Base-by-base conservation (phyloP, 805 yeast genomes). In the Ogataea trehalophila region DNA sequence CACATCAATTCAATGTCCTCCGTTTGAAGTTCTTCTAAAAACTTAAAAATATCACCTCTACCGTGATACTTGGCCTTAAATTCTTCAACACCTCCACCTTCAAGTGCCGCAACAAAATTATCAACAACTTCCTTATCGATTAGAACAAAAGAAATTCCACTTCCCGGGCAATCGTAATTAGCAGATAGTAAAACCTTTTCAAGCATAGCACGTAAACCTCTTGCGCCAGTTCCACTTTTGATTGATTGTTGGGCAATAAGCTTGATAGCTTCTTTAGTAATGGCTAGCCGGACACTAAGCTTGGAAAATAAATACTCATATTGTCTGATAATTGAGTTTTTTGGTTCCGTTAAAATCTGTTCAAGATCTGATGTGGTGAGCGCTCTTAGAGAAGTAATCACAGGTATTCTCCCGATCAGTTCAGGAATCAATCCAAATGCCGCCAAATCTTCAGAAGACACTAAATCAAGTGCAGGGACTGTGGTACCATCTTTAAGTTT, bases 81-180 rank as follows among this genome's bases (percentile, higher is more conserved):
- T 23, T 64, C 64, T 5, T 11, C 34, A 9, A 26, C n/a, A 11
- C 22, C 35, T 2, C 16, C 41, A 6, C 36, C 40, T 3, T 16
- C 29, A 6, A 35, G 42, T n/a, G 40, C 16, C 13, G 40, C 38
- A 23, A 36, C 39, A 22, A 46, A 46, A 22, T 49, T 16, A 17
- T 67, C 62, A 5, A 77, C 77, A 0, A 78, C 74, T 4, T 67
- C 68, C 38, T 66, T 66, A 48, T 75, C 75, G 15, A 80, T 65
- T 9, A 80, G 59, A 1, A 79, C 83, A 57, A 70, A 77, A 18
- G 73, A 61, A 8, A 76, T 68, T 0, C 79, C 77, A 22, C 81
- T 74, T n/a, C 74, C 81, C 0, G 84, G 84, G 54, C 81, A 76
- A 42, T 79, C 84, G 58, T 73, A 80, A 56, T 79, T 80, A 5